Conservation (phyloP, 2,329 filamentous ascomycete species). For the Xylaria sp. region DNA sequence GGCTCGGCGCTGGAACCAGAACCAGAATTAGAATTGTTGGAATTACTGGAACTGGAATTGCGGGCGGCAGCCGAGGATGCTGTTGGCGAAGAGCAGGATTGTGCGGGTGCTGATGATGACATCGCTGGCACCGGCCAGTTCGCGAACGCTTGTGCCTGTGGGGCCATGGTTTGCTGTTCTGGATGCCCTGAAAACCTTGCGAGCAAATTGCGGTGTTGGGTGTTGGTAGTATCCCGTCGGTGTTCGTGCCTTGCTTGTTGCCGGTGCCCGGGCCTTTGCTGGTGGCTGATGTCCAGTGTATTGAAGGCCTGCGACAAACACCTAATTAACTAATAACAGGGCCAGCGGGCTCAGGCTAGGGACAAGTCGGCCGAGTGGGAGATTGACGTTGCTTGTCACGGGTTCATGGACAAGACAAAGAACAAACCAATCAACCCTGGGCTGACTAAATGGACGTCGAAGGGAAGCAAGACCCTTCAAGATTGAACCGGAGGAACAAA, state of each 20-base stretch:
- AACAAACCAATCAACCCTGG: background rate
- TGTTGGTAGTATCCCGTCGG: background rate
- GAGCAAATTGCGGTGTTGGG: background rate
- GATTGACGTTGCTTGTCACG: constrained; percentile 9
- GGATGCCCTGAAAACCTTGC: background rate
- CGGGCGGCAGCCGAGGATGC: constrained; percentile 12
- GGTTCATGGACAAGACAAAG: constrained; percentile 13
- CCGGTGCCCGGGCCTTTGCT: background rate
- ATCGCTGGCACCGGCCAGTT: constrained; percentile 29
- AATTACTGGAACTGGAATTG: constrained; percentile 12
- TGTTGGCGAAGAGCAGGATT: constrained; percentile 15
- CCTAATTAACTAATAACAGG: background rate
- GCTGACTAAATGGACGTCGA: background rate
- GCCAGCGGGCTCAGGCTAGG: constrained; percentile 15
- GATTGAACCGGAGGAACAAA: constrained; percentile 5
- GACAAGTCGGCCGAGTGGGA: constrained; percentile 10
- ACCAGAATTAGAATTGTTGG: constrained; percentile 11
- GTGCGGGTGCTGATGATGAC: constrained; percentile 31
- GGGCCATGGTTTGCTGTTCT: constrained; percentile 29
- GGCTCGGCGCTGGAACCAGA: constrained; percentile 15
- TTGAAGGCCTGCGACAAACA: constrained; percentile 10
- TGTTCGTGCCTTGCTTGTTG: constrained; percentile 10
- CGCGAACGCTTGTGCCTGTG: constrained; percentile 23
- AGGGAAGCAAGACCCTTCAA: background rate
- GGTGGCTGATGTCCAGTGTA: background rate